Evolutionary conservation across 345 rosid species (phyloP), one percentile per base, ranked within the genome.

Genomic region (Litchi chinensis): DNA sequence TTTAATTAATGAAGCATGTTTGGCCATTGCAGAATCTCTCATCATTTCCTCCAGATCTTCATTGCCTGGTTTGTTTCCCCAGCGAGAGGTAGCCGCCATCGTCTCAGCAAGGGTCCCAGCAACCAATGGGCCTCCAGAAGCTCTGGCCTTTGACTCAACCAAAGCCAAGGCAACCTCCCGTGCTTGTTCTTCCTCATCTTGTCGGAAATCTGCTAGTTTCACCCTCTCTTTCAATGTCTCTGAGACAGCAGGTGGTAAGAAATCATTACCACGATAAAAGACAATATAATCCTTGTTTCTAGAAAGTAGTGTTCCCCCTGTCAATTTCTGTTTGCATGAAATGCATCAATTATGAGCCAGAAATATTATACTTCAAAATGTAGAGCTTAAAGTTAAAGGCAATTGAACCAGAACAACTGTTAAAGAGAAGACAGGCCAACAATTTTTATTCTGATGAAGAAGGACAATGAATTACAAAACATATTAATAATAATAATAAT

Each of bases 31-130:
- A 72, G 88, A 81, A 63, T 90, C 88, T 86, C 87, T 87, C 89
- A 80, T 86, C 89, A 95, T 88, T 82, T 89, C 82, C 70, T 89
- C 92, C 48, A 91, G 70, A 77, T 89, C 95, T 79, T 84, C 79
- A 12, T 79, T 82, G 77, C 90, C 86, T 56, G 83, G 91, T 26
- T 88, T 87, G 70, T 79, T 87, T 71, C 89, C 94, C 98, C 98
- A 95, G 62, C 86, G 85, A 46, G 94, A 89, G 71, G 89, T 82
- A 71, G 98, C 98, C 10, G 97, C 97, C 76, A 83, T 74, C 15
- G 98, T 93, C 86, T 95, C 98, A 77, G 94, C 85, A 66, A 93
- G 93, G 6, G 98, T 95, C 57, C 98, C 98, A 77, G 98, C 97
- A 66, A 95, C 87, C 70, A 84, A 80, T 15, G 85, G 88, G 62